Evolutionary conservation across 176 grass and related monocot genomes (phyloP), one percentile per base, ranked within the genome.

Genomic region (Eleusine coracana): DNA sequence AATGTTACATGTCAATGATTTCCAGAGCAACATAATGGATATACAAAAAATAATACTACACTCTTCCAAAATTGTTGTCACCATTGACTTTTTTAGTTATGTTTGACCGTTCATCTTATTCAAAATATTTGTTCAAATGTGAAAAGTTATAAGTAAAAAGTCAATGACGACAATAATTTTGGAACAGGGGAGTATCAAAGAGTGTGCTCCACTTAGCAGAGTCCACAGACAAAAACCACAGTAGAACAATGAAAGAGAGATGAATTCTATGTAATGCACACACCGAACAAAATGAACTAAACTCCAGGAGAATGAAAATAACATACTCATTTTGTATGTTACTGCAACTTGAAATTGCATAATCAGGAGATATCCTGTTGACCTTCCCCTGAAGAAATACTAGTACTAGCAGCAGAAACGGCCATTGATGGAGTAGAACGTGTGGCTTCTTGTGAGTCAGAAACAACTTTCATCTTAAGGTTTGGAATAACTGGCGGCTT

Each of bases 401-500:
- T 76, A 64, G 71, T 56, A 60, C 73, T 76, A 64, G 71, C 51
- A 82, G 61, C 42, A 76, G 86, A 66, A 56, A 83, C 41, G 48
- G 41, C 73, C 72, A 77, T 68, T 13, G 86, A 74, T 28, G 70
- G 76, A 60, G 84, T 50, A 67, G 90, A 81, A 78, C 46, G 23
- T n/a, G 44, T 6, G 3, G 68, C 20, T 91, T 69, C 68, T 87
- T 82, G 76, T 50, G 80, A 82, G 77, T 87, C 80, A 7, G 90
- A 86, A 83, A 92, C 28, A 21, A 95, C 65, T 95, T 91, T 95
- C 59, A 82, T 89, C 78, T 87, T 60, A 46, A 95, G 83, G 79
- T 88, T 98, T 56, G 95, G 95, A 48, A 98, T 93, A 59, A 95
- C 92, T 69, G 92, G 92, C 59, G 86, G 86, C 42, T 54, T 87